Evolutionary conservation across 257 asterid genomes (phyloP).

Genomic region (Ophiorrhiza pumila): DNA sequence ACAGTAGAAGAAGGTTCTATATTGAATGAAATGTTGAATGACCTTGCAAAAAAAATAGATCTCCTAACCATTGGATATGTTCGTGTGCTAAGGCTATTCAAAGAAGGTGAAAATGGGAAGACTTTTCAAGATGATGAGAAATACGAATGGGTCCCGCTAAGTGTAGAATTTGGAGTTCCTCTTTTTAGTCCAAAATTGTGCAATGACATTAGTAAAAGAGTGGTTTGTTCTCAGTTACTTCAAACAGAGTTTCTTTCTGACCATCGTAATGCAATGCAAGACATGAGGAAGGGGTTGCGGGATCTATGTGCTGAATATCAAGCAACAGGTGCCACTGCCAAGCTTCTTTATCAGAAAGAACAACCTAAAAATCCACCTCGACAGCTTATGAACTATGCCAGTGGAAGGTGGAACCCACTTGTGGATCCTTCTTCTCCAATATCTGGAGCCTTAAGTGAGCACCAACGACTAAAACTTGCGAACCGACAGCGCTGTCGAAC

Average conservation of each 20-base stretch:
- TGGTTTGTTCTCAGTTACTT: constrained; percentile 80
- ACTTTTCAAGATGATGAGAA: constrained; percentile 46
- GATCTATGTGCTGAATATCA: constrained; percentile 87
- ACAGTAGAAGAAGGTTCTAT: constrained; percentile 47
- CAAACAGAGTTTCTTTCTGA: constrained; percentile 70
- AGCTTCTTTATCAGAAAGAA: constrained; percentile 92
- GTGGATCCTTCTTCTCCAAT: constrained; percentile 98
- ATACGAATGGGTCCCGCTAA: constrained; percentile 93
- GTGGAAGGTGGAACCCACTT: constrained; percentile 96
- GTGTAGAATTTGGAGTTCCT: constrained; percentile 90
- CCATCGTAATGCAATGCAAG: constrained; percentile 95
- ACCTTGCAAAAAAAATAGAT: constrained; percentile 66
- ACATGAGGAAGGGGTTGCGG: constrained; percentile 62
- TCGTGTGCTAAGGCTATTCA: constrained; percentile 73
- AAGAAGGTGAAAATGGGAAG: constrained; percentile 56
- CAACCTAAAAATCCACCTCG: constrained; percentile 57
- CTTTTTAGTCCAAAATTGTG: constrained; percentile 92
- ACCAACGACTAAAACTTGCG: constrained; percentile 85
- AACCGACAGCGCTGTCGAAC: constrained; percentile 77
- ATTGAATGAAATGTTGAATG: constrained; percentile 56
- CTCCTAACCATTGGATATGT: constrained; percentile 83
- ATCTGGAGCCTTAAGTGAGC: constrained; percentile 81
- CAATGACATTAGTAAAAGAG: constrained; percentile 72
- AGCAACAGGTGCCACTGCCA: constrained; percentile 87
- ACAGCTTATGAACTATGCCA: constrained; percentile 84